Conservation (phyloP, 2,329 filamentous ascomycete species). For the Colletotrichum aenigma region DNA sequence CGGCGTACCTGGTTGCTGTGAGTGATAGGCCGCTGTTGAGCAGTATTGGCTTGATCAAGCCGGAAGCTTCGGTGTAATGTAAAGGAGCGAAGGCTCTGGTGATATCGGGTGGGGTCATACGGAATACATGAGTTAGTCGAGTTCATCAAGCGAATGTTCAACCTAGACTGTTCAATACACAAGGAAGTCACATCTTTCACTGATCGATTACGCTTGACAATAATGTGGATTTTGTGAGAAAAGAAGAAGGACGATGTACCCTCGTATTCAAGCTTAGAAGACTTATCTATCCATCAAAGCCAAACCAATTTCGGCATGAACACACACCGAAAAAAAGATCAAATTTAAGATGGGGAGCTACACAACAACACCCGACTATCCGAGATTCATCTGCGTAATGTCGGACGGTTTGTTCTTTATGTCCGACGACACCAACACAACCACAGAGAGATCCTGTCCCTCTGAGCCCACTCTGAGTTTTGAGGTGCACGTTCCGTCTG, state of each 20-base stretch:
- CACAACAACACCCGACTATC: accelerated
- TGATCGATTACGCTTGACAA: not conserved
- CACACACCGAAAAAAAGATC: too few species aligned
- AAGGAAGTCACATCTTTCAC: not conserved
- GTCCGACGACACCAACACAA: not conserved
- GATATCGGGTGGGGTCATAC: not conserved
- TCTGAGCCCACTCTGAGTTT: not conserved
- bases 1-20: conserved; percentile 36
- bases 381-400: not conserved
- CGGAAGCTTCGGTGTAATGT: not conserved
- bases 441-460: not conserved
- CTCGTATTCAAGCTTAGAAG: too few species aligned
- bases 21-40: conserved; percentile 38
- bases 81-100: too few species aligned
- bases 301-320: too few species aligned
- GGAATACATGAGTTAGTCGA: not conserved
- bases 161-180: not conserved
- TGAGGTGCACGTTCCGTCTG: not conserved
- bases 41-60: conserved; percentile 27
- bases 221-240: too few species aligned
- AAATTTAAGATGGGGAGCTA: not conserved
- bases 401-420: not conserved
- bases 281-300: too few species aligned
- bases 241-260: not conserved
- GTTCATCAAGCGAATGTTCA: not conserved